A percentile compares a stretch with the other conserved stretches of the same genome.
phyloP scores from a whole-genome alignment of 371 early-diverging fungal genomes.

The Rhizopus stolonifer region DNA sequence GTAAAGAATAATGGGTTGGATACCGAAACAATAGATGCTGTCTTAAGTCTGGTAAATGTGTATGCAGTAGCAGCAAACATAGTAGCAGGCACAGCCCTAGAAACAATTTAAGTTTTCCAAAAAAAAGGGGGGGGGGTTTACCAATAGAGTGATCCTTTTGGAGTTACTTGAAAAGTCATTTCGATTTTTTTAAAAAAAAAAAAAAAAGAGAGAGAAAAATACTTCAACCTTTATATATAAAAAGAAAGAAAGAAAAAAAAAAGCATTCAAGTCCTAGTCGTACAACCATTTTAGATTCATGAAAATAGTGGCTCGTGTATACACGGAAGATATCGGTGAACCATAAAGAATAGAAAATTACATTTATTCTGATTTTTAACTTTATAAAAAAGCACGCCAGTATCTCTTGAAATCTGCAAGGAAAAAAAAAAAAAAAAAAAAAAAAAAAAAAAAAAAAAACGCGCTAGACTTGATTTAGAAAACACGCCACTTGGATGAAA shows the following conservation, averaged over 20 bases:
- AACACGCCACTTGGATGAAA: not conserved
- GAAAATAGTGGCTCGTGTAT: not conserved
- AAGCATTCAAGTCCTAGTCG: too few relatives aligned
- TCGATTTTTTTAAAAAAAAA: not conserved
- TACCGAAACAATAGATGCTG: constrained; percentile 5
- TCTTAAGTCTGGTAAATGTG: constrained; percentile 10
- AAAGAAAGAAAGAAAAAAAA: too few relatives aligned
- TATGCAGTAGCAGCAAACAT: constrained; percentile 11
- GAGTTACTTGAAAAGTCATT: not conserved
- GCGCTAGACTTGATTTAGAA: not conserved
- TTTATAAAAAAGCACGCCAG: too few relatives aligned
- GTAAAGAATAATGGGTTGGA: constrained; percentile 33
- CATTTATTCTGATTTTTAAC: too few relatives aligned
- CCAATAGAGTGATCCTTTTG: constrained; percentile 11
- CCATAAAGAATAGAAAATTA: too few relatives aligned
- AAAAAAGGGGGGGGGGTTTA: not conserved
- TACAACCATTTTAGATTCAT: not conserved
- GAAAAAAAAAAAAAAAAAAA: too few relatives aligned
- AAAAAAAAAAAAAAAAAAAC: not conserved
- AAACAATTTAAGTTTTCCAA: not conserved
- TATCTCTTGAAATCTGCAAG: too few relatives aligned
- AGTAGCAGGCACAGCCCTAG: constrained; percentile 20
- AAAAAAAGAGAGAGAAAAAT: not conserved
- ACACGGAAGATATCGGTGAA: too few relatives aligned
- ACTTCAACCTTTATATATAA: not conserved